Percentiles rank a stretch among this genome's conserved stretches.
Conservation (phyloP, 805 yeast genomes). For the Metschnikowia continentalis region DNA sequence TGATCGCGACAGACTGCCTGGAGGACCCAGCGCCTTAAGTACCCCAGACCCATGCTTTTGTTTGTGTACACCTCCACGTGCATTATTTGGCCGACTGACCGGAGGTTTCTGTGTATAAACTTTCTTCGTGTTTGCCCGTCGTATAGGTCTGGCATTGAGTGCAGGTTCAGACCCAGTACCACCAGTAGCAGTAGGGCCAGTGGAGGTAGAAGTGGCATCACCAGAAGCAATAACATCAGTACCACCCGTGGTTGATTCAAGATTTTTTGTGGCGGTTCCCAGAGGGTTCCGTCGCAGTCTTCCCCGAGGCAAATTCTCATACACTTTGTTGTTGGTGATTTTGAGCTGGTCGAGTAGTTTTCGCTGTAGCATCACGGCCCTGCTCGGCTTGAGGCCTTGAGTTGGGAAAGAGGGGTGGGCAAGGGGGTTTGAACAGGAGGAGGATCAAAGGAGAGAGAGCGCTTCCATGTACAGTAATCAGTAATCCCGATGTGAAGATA, state of each 20-base stretch:
- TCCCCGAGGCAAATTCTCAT: conserved; percentile 14
- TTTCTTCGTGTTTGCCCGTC: neutral
- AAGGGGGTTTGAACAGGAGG: neutral
- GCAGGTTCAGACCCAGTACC: neutral
- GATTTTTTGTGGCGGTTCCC: neutral
- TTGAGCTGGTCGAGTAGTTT: conserved; percentile 16
- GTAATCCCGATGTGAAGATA: neutral
- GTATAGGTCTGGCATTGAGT: neutral
- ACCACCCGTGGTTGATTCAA: neutral
- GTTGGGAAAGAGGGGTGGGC: neutral
- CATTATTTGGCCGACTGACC: neutral
- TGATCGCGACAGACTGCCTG: neutral
- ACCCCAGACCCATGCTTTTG: neutral
- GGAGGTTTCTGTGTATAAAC: neutral
- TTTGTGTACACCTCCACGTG: neutral
- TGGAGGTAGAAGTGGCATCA: no score
- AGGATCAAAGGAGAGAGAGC: neutral
- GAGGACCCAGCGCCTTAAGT: neutral
- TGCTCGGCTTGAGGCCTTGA: neutral
- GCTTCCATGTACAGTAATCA: neutral
- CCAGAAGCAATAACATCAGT: no score
- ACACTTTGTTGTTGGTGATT: conserved; percentile 18
- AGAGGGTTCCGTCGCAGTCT: conserved; percentile 11
- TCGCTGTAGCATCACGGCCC: conserved; percentile 8
- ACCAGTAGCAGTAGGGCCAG: neutral